Conservation (phyloP, 1,139 yeast species). For the Magnusiomyces tetraspermus region DNA sequence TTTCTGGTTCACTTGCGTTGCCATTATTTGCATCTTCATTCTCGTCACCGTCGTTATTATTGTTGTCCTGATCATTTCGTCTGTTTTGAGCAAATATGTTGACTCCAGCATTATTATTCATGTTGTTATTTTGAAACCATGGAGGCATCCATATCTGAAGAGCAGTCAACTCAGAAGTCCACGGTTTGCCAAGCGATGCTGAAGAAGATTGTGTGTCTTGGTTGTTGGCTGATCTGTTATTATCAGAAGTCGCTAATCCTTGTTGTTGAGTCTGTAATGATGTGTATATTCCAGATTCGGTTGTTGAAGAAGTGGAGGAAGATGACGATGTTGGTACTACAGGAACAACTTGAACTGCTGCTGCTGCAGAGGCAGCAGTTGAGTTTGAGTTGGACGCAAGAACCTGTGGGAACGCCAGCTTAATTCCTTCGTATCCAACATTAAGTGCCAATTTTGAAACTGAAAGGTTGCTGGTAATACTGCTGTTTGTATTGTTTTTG, state of each 20-base stretch:
- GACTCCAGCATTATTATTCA: neutral
- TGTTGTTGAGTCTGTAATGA: no score
- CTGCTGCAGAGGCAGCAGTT: neutral
- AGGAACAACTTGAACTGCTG: neutral
- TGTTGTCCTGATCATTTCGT: neutral
- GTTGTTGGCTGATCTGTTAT: no score
- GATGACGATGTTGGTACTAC: neutral
- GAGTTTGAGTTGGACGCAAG: neutral
- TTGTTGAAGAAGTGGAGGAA: no score
- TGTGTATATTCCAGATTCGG: no score
- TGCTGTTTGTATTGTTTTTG: neutral
- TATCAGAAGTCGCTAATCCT: no score
- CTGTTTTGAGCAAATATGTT: neutral
- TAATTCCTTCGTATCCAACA: neutral
- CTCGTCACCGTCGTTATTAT: neutral
- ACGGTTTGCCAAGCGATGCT: no score
- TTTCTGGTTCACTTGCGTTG: neutral
- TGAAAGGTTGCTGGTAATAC: neutral
- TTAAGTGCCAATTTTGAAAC: neutral
- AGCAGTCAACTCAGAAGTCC: neutral
- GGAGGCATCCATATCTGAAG: slow-evolving; percentile 2
- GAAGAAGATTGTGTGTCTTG: no score
- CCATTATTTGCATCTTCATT: no score
- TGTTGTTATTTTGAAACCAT: neutral
- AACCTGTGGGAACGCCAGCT: neutral